Base-by-base conservation (phyloP, 163 green algal species). In the Trebouxia gelatinosa region DNA sequence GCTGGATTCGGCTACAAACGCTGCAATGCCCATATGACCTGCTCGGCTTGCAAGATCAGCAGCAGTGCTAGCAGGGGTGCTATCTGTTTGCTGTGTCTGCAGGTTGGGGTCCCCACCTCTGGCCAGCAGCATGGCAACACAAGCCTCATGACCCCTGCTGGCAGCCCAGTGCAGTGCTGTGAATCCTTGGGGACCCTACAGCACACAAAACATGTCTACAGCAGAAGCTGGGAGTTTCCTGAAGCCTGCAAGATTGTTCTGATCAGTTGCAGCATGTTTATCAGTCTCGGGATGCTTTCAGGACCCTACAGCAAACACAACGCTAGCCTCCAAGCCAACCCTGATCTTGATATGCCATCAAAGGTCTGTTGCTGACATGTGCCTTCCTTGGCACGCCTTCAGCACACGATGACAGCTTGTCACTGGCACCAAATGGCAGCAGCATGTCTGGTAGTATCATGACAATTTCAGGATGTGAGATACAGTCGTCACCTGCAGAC, bases 151-250 rank as follows among this genome's bases (percentile, higher is more conserved):
- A 29, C 77, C 77, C 28, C 66, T 64, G 38, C 48, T 71, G 26
- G 77, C 77, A 23, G 77, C 77, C 77, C 77, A 81, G 34, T 81
- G 77, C 23, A 81, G 65, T 3, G 77, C 38, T 29, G 64, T 76
- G 11, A 65, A 35, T 21, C 77, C 77, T 34, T 31, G 67, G 0
- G 65, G 31, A 46, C 77, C 77, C 77, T 79, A 32, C 29, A 70
- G 2, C 11, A 75, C 35, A 35, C 43, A 54, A 9, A 23, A 23
- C 13, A 23, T 23, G 43, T 54, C 13, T 54, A 54, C 13, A 54
- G 13, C 43, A 9, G 13, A 23, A 54, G 11, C 9, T 54, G 43
- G 11, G 29, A 21, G 32, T 34, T 13, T 54, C 43, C 13, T 54
- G 43, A 9, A 54, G 43, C 13, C 43, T 54, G 43, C 9, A 23